phyloP scores from a whole-genome alignment of 1,284 basidiomycete species.

The Cutaneotrichosporon arboriforme region DNA sequence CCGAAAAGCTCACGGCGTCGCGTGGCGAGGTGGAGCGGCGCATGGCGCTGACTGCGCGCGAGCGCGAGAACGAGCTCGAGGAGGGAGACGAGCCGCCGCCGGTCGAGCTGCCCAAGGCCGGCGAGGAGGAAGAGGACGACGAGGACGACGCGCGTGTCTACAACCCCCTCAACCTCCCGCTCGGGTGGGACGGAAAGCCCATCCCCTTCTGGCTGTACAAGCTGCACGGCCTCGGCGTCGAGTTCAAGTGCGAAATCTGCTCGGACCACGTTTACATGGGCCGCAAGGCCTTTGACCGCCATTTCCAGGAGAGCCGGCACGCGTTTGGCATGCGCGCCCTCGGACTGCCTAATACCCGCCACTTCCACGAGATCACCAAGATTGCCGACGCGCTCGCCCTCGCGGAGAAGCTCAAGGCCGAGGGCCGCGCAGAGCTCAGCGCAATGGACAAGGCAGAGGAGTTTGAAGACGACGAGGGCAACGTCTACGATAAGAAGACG shows the following conservation, averaged over 20 bases:
- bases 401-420: slow-evolving; percentile 90
- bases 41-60: slow-evolving; percentile 90
- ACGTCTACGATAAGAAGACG: slow-evolving; percentile 57
- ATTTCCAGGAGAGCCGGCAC: slow-evolving; percentile 78
- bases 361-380: slow-evolving; percentile 96
- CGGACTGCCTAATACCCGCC: slow-evolving; percentile 94
- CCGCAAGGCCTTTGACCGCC: slow-evolving; percentile 48
- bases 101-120: slow-evolving; percentile 49
- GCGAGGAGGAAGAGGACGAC: slow-evolving; percentile 60
- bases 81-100: slow-evolving; percentile 61
- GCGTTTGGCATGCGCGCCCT: slow-evolving; percentile 98
- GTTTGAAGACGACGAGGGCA: slow-evolving; percentile 92
- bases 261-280: slow-evolving; percentile 94
- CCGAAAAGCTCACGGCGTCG: slow-evolving; percentile 70
- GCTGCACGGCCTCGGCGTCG: slow-evolving; percentile 91
- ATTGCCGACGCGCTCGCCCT: slow-evolving; percentile 93
- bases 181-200: slow-evolving; percentile 97
- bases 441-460: slow-evolving; percentile 93
- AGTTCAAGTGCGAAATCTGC: slow-evolving; percentile 97
- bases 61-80: slow-evolving; percentile 91
- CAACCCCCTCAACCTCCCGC: slow-evolving; percentile 92
- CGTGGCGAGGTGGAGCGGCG: slow-evolving; percentile 93
- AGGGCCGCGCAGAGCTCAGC: slow-evolving; percentile 83
- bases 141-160: slow-evolving; percentile 94
- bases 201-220: slow-evolving; percentile 99